These are phyloP conservation scores for Fraxinus paxiana DNA, from an alignment of 305 asterid genomes.

Conservation along the genomic window DNA sequence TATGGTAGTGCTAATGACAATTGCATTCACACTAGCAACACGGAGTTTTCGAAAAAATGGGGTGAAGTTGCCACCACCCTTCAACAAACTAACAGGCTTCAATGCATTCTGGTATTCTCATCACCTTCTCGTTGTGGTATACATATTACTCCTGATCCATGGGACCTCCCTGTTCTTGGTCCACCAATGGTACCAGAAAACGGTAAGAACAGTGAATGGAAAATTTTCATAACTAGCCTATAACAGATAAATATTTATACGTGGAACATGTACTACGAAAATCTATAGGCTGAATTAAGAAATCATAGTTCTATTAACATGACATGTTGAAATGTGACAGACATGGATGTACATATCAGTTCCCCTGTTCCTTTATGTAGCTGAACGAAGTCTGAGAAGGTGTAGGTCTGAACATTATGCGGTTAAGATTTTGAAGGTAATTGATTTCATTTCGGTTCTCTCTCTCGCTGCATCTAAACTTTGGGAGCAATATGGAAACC, in stretches of 20 bases:
- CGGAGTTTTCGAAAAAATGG: conserved; percentile 57
- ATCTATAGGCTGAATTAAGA: neutral
- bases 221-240: neutral
- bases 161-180: conserved; percentile 69
- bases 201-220: conserved; percentile 42
- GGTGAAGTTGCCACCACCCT: conserved; percentile 63
- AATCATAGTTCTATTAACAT: conserved; percentile 4
- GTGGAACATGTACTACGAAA: neutral
- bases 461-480: neutral
- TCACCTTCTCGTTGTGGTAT: conserved; percentile 76
- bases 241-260: neutral
- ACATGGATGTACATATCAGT: conserved; percentile 86
- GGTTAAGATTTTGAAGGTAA: conserved; percentile 78
- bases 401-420: conserved; percentile 78
- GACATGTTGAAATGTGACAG: conserved; percentile 34
- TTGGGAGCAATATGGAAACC: neutral
- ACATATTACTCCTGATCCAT: conserved; percentile 59
- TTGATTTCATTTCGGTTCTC: neutral
- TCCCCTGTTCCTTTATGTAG: conserved; percentile 66
- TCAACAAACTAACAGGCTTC: conserved; percentile 79
- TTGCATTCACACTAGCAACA: conserved; percentile 73
- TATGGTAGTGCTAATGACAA: conserved; percentile 62
- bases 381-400: conserved; percentile 73
- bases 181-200: conserved; percentile 68
- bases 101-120: conserved; percentile 96